Conservation (phyloP, 2,329 filamentous ascomycete species). For the Aspergillus sp. region DNA sequence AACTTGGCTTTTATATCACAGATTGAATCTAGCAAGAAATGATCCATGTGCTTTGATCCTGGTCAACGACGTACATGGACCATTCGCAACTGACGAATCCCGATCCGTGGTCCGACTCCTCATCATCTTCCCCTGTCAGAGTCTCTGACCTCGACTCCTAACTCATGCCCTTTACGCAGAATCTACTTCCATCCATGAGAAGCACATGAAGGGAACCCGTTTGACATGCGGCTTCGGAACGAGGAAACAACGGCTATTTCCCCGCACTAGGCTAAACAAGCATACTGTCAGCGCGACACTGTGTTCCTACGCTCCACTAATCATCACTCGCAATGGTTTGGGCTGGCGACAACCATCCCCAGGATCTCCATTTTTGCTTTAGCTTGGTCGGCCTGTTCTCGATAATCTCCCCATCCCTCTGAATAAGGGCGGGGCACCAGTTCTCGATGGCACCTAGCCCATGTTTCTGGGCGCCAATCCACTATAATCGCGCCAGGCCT, state of each 20-base stretch:
- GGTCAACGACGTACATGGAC: background rate
- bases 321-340: background rate
- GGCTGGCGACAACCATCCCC: background rate
- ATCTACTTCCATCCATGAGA: background rate
- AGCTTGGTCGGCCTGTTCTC: background rate
- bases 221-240: conserved; percentile 1
- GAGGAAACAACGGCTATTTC: conserved; percentile 3
- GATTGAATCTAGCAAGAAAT: background rate
- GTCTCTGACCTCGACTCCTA: background rate
- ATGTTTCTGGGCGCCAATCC: conserved; percentile 14
- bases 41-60: background rate
- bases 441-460: background rate
- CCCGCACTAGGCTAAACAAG: conserved; percentile 7
- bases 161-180: background rate
- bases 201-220: background rate
- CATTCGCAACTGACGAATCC: background rate
- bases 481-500: conserved; percentile 7
- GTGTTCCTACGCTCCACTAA: background rate
- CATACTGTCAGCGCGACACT: background rate
- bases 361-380: background rate
- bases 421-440: background rate
- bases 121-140: background rate
- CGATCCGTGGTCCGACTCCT: background rate
- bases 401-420: background rate
- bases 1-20: background rate